phyloP scores from a whole-genome alignment of 192 early-diverging fungal species.

The Coemansia sp. region DNA sequence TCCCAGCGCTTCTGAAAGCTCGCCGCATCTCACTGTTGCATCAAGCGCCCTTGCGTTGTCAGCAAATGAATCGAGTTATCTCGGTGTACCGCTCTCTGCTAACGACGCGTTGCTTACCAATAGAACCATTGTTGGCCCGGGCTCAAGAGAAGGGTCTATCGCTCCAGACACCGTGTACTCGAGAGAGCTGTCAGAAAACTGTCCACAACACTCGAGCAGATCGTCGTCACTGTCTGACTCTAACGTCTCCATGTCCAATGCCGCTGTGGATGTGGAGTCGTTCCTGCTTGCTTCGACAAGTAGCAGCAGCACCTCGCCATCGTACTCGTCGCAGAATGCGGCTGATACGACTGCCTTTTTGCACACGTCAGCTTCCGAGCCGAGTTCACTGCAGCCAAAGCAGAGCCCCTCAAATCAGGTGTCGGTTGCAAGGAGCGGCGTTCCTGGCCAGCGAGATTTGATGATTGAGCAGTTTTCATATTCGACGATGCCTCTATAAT shows the following conservation, averaged over 20 bases:
- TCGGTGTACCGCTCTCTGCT: neutral
- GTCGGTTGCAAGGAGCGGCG: slow-evolving; percentile 31
- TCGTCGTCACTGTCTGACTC: slow-evolving; percentile 2
- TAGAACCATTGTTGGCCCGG: neutral
- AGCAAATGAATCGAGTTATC: neutral
- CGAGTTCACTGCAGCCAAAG: slow-evolving; percentile 10
- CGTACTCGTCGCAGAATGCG: neutral
- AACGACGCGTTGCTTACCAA: neutral
- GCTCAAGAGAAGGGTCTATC: neutral
- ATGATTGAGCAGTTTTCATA: slow-evolving; percentile 43
- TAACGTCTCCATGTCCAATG: neutral
- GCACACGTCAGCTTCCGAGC: slow-evolving; percentile 13
- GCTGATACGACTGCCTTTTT: neutral
- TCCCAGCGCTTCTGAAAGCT: neutral
- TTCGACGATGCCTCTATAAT: slow-evolving; percentile 17
- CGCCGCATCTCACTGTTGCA: neutral
- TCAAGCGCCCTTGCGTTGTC: neutral
- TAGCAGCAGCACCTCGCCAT: neutral
- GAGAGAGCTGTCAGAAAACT: neutral
- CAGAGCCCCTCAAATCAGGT: slow-evolving; percentile 12
- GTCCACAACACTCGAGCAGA: neutral
- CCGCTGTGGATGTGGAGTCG: slow-evolving; percentile 3
- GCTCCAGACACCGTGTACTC: neutral
- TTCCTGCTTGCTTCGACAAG: slow-evolving; percentile 14
- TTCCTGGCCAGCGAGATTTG: slow-evolving; percentile 38